phyloP scores from a whole-genome alignment of 129 eudicot genomes.

The Calendula officinalis region DNA sequence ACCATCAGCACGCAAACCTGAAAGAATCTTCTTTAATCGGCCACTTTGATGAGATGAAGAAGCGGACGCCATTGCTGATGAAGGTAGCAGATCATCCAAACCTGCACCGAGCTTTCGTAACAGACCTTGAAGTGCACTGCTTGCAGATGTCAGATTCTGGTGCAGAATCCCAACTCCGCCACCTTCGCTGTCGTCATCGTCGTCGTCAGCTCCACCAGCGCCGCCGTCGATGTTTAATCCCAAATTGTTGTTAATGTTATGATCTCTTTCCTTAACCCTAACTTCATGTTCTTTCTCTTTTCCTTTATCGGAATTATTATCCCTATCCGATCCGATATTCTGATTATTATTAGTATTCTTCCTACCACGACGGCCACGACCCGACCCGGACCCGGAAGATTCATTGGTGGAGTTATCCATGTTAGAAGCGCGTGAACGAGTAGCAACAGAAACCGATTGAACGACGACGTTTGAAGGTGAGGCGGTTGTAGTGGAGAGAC shows the following conservation, averaged over 20 bases:
- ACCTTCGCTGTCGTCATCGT: conserved; percentile 56
- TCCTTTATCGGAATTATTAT: conserved; percentile 60
- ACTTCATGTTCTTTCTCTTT: conserved; percentile 76
- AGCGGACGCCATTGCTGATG: conserved; percentile 84
- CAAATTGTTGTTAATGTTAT: conserved; percentile 20
- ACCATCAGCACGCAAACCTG: conserved; percentile 87
- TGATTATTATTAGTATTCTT: conserved; percentile 10
- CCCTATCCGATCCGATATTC: conserved; percentile 46
- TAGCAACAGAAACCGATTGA: conserved; percentile 42
- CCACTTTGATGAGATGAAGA: conserved; percentile 91
- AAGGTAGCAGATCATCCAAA: conserved; percentile 84
- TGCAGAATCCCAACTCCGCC: conserved; percentile 74
- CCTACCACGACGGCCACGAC: conserved; percentile 66
- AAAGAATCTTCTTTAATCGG: conserved; percentile 74
- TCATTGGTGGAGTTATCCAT: conserved; percentile 56
- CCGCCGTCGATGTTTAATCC: conserved; percentile 60
- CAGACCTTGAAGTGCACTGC: conserved; percentile 91
- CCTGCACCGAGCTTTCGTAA: conserved; percentile 87
- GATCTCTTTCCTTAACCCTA: conserved; percentile 43
- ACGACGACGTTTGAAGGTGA: conserved; percentile 28
- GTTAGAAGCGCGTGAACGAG: conserved; percentile 52
- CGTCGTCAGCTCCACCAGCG: conserved; percentile 37
- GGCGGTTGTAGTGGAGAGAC: conserved; percentile 36
- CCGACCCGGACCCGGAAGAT: conserved; percentile 61
- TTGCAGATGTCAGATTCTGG: conserved; percentile 79